These are phyloP conservation scores for Penicillium brevicompactum DNA, from an alignment of 2,329 filamentous ascomycete genomes.

Conservation along the genomic window DNA sequence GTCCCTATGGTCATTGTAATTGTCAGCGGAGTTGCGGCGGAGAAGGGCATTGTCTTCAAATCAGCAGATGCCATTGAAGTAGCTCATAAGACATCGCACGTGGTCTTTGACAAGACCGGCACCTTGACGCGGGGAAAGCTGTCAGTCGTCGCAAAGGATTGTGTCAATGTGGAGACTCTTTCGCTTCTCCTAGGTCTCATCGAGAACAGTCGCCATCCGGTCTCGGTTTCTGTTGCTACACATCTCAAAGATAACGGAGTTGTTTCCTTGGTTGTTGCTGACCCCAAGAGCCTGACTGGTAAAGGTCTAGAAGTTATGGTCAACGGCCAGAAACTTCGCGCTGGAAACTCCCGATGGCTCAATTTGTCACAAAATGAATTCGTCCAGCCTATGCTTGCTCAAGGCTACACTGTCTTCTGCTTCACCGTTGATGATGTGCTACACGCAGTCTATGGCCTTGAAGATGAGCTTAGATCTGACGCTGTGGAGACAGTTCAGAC, in stretches of 20 bases:
- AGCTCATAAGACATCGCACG: conserved; percentile 62
- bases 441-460: conserved; percentile 54
- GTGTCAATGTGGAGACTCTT: conserved; percentile 8
- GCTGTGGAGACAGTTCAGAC: conserved; percentile 55
- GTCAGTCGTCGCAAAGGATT: conserved; percentile 35
- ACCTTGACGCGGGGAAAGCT: conserved; percentile 67
- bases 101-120: conserved; percentile 81
- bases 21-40: conserved; percentile 66
- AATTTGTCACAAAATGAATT: conserved; percentile 31
- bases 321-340: conserved; percentile 20
- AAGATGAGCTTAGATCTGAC: conserved; percentile 51
- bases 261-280: conserved; percentile 16
- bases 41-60: conserved; percentile 69
- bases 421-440: conserved; percentile 52
- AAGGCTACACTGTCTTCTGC: conserved; percentile 58
- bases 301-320: conserved; percentile 31
- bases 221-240: conserved; percentile 52
- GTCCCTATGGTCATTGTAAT: conserved; percentile 80
- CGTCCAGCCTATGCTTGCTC: conserved; percentile 37
- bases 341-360: conserved; percentile 40
- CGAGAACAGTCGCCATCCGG: conserved; percentile 52
- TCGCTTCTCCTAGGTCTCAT: conserved; percentile 44
- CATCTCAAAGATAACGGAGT: conserved; percentile 39
- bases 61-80: conserved; percentile 65
- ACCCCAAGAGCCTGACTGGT: conserved; percentile 30